Conservation (phyloP, 2,329 filamentous ascomycete species). For the Penicillium paneum region DNA sequence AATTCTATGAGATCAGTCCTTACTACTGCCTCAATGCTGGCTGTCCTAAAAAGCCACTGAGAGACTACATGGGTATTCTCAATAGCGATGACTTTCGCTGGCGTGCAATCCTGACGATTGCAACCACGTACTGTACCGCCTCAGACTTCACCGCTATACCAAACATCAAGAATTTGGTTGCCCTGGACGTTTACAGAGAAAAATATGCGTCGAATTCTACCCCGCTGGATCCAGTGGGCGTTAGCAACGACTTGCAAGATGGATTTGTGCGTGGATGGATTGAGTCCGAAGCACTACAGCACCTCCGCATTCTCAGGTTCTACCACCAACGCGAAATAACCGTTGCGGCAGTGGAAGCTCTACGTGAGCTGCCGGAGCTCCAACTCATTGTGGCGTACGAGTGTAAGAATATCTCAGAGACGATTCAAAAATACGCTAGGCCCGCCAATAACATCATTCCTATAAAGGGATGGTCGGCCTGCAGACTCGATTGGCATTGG, state of each 20-base stretch:
- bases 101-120: slow-evolving; percentile 37
- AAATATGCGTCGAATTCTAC: slow-evolving; percentile 7
- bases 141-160: slow-evolving; percentile 40
- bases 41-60: slow-evolving; percentile 29
- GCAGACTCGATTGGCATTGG: slow-evolving; percentile 9
- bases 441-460: background rate
- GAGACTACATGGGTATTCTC: slow-evolving; percentile 37
- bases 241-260: slow-evolving; percentile 31
- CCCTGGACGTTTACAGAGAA: slow-evolving; percentile 36
- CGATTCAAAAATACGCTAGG: background rate
- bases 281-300: slow-evolving; percentile 38
- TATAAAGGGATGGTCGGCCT: slow-evolving; percentile 6
- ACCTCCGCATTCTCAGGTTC: slow-evolving; percentile 39
- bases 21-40: slow-evolving; percentile 33
- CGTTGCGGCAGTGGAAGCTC: slow-evolving; percentile 31
- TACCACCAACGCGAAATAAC: slow-evolving; percentile 34
- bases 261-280: slow-evolving; percentile 43
- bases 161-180: slow-evolving; percentile 40
- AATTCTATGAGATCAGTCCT: slow-evolving; percentile 31
- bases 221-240: slow-evolving; percentile 9
- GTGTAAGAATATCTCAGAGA: slow-evolving; percentile 28
- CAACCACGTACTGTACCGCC: slow-evolving; percentile 28
- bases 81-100: slow-evolving; percentile 33
- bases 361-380: slow-evolving; percentile 37
- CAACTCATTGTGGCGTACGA: slow-evolving; percentile 34